Base-by-base conservation (phyloP, 805 yeast genomes). In the Hanseniaspora osmophila region DNA sequence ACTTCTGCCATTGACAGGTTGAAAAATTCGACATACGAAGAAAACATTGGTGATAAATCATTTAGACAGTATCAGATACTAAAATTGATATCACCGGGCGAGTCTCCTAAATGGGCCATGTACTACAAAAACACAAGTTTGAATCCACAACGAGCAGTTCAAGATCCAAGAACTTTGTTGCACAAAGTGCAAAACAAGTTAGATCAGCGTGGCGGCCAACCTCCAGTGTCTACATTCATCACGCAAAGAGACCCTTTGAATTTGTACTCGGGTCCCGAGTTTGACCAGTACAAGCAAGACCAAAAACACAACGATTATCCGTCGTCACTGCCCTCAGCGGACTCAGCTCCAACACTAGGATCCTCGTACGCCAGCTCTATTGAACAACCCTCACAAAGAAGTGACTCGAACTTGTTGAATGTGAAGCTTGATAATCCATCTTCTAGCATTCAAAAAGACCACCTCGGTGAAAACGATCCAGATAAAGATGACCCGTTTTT, bases 91-190 rank as follows among this genome's bases (percentile, higher is more conserved):
- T 55, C 57, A 29, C 59, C 60, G 10, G 61, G 59, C 0, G 59
- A 62, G 39, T 56, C 69, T 5, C 53, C 66, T 1, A 62, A 56
- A 54, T 74, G 78, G 77, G 63, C 71, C 37, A 53, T 68, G 19
- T 80, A 80, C 57, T 80, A 73, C 56, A 62, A 66, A 42, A 59
- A 67, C 48, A 70, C 83, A 0, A 63, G 68, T 35, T 65, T 66
- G 15, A 73, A 79, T 51, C 77, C 80, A 0, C 67, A 66, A 17
- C 66, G 67, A 42, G 64, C 73, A 35, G 60, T 80, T 51, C 72
- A 71, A 45, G 80, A 80, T 53, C 87, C 87, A 6, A 62, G 69
- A 52, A 53, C 55, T 0, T 52, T 61, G 50, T 57, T 67, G 32
- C 58, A 63, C 11, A 63, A 56, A 3, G 51, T 51, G 10, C 50